Percentiles rank a stretch among this genome's conserved stretches.
Evolutionary conservation across 805 yeast species (phyloP).

Genomic region (Kodamaea nitidulidarum): DNA sequence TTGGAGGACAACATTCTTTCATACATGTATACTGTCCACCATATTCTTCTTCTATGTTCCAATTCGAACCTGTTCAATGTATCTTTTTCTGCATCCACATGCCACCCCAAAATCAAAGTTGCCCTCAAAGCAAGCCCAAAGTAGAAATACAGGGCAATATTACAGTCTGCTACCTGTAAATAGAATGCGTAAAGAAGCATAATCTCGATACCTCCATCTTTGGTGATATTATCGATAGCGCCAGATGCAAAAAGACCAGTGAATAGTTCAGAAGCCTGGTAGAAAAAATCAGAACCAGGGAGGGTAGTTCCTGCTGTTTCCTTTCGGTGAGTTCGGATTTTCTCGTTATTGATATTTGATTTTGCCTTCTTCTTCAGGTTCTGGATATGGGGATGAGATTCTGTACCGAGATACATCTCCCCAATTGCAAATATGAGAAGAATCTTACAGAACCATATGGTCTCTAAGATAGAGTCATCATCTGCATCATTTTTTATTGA

Average conservation of each 20-base stretch:
- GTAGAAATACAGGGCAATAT: constrained; percentile 75
- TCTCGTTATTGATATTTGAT: constrained; percentile 6
- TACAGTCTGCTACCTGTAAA: constrained; percentile 79
- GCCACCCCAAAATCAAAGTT: constrained; percentile 71
- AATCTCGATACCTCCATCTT: constrained; percentile 79
- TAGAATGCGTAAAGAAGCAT: constrained; percentile 72
- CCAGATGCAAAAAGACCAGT: constrained; percentile 76
- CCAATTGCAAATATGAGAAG: constrained; percentile 72
- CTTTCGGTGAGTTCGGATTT: constrained; percentile 7
- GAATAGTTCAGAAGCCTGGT: constrained; percentile 74
- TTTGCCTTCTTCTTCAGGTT: constrained; percentile 23
- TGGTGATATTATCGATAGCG: constrained; percentile 71
- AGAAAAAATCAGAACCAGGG: constrained; percentile 77
- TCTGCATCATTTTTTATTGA: constrained; percentile 41
- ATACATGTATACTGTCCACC: constrained; percentile 51
- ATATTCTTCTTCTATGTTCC: constrained; percentile 47
- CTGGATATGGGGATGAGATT: constrained; percentile 56
- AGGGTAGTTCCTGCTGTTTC: constrained; percentile 36
- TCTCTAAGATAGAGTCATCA: constrained; percentile 60
- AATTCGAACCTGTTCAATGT: constrained; percentile 47
- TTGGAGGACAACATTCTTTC: constrained; percentile 76
- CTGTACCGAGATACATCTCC: constrained; percentile 78
- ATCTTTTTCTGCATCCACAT: constrained; percentile 75
- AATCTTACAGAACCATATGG: constrained; percentile 78
- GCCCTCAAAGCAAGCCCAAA: constrained; percentile 74